Conservation (phyloP, 2,329 filamentous ascomycete species). For the Xylaria sp. region DNA sequence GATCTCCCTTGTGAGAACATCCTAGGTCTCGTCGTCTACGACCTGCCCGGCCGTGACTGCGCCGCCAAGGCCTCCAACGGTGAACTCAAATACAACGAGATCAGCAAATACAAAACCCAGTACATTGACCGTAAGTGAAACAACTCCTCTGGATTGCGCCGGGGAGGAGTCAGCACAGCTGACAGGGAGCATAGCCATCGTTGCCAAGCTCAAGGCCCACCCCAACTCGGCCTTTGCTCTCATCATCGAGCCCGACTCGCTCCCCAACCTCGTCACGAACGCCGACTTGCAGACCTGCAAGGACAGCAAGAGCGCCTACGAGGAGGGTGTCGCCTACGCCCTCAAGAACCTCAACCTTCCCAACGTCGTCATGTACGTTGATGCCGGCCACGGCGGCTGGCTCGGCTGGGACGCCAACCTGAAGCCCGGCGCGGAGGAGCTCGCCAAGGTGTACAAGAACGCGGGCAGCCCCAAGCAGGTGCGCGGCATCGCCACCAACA, state of each 20-base stretch:
- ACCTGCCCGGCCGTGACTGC: conserved; percentile 65
- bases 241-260: conserved; percentile 61
- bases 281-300: conserved; percentile 56
- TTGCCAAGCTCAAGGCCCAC: conserved; percentile 50
- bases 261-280: conserved; percentile 66
- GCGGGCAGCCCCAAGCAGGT: conserved; percentile 58
- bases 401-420: conserved; percentile 65
- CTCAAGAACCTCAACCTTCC: conserved; percentile 59
- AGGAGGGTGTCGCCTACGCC: conserved; percentile 58
- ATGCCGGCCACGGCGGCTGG: conserved; percentile 65
- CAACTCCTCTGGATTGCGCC: neutral
- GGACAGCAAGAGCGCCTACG: conserved; percentile 54
- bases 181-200: conserved; percentile 43
- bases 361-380: conserved; percentile 65
- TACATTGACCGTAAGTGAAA: conserved; percentile 55
- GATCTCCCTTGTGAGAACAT: conserved; percentile 50
- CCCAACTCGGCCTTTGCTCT: conserved; percentile 54
- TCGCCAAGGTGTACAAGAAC: conserved; percentile 56
- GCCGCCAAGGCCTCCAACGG: conserved; percentile 64
- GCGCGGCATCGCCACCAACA: conserved; percentile 63
- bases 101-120: conserved; percentile 56
- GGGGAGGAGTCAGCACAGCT: neutral
- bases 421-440: conserved; percentile 54
- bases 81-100: conserved; percentile 58
- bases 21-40: conserved; percentile 60